Base-by-base conservation (phyloP, 2,329 filamentous ascomycete species). In the Colletotrichum eremochloae region DNA sequence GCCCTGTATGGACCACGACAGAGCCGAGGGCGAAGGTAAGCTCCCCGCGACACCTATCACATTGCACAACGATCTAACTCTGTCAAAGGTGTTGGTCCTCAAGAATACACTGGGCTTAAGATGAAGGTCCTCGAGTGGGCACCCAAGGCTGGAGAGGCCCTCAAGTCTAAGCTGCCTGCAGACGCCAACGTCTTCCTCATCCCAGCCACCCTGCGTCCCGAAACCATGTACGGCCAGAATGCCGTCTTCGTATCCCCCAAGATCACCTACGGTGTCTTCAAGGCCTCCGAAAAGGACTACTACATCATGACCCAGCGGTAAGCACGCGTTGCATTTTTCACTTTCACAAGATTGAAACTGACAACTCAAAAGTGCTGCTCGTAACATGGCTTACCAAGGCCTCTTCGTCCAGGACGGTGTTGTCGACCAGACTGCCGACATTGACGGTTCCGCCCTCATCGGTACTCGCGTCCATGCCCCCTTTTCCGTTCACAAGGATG, bases 181-280 rank as follows among this genome's bases (percentile, higher is more conserved):
- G 91, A 89, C 75, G 92, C 94, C 57, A 93, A 93, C 74, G 92
- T 98, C 68, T 98, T 92, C 85, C 93, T 98, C 78, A 90, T 98
- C 15, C 93, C 96, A 15, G 96, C 96, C 20, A 98, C 96, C 67
- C 88, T 99, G 74, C 89, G 96, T 74, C 94, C 96, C 2, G 96
- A 99, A 86, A 99, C 96, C 46, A 98, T 99, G 96, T 99, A 98
- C 80, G 97, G 97, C 52, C 96, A 98, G 83, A 97, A 92, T 5
- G 97, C 94, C 84, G 97, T 95, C 81, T 99, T 98, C 77, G 94
- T 99, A 60, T 94, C 95, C 4, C 96, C 96, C 12, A 93, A 93
- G 79, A 93, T 98, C 78, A 90, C 87, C 56, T 99, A 99, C 79
- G 96, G 96, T 63, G 85, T 99, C 74, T 98, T 94, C 87, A 93